Conservation (phyloP, 2,329 filamentous ascomycete species). For the Aspergillus clavatus region DNA sequence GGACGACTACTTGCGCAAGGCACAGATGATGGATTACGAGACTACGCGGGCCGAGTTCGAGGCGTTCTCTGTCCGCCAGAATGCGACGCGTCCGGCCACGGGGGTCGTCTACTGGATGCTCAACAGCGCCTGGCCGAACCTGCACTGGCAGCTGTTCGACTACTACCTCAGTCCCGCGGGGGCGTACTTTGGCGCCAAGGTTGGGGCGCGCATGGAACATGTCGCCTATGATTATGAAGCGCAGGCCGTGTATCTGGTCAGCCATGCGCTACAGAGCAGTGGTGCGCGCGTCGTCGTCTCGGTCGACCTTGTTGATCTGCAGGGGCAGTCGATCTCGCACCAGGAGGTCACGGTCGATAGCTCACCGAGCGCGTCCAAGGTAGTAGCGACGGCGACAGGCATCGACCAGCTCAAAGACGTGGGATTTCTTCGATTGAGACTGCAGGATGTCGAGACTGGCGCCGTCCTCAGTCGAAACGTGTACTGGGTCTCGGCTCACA, state of each 20-base stretch:
- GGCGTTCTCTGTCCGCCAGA: conserved; percentile 51
- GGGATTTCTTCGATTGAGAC: conserved; percentile 49
- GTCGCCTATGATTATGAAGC: conserved; percentile 52
- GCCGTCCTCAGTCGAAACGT: conserved; percentile 51
- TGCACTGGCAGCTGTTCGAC: conserved; percentile 64
- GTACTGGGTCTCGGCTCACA: conserved; percentile 52
- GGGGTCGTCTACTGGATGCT: conserved; percentile 65
- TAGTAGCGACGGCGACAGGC: conserved; percentile 29
- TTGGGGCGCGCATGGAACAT: conserved; percentile 48
- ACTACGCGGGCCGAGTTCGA: conserved; percentile 58
- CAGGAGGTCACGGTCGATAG: conserved; percentile 32
- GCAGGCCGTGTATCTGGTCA: conserved; percentile 49
- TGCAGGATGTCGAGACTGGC: conserved; percentile 32
- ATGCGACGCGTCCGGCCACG: conserved; percentile 49
- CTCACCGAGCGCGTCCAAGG: conserved; percentile 44
- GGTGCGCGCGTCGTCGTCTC: conserved; percentile 42
- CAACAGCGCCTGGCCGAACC: conserved; percentile 59
- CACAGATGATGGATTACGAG: conserved; percentile 62
- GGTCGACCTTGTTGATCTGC: conserved; percentile 47
- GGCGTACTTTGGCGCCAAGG: conserved; percentile 57
- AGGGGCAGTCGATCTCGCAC: conserved; percentile 44
- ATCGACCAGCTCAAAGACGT: conserved; percentile 38
- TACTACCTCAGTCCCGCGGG: conserved; percentile 57
- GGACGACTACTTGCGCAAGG: conserved; percentile 56
- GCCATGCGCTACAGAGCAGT: conserved; percentile 43